These are phyloP conservation scores for Tilletia caries DNA, from an alignment of 1,284 basidiomycete species.

Conservation along the genomic window DNA sequence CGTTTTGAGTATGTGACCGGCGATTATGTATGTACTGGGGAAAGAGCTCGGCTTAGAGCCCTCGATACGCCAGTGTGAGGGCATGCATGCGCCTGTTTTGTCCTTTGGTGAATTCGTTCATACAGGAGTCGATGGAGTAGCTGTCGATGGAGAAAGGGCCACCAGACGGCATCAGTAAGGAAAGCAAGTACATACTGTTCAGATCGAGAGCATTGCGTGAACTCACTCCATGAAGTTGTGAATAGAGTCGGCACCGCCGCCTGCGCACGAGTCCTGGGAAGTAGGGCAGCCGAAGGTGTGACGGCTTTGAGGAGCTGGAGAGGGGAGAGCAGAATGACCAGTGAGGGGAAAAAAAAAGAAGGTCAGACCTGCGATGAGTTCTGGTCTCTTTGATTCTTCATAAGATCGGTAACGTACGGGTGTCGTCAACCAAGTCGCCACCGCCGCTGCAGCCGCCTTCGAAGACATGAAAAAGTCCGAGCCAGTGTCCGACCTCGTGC, in stretches of 20 bases:
- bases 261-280: conserved; percentile 27
- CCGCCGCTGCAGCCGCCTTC: conserved; percentile 61
- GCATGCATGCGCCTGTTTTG: conserved; percentile 34
- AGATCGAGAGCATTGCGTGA: neutral
- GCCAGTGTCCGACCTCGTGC: conserved; percentile 58
- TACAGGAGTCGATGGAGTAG: conserved; percentile 33
- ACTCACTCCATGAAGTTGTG: conserved; percentile 43
- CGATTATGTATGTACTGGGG: too few relatives aligned
- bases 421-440: conserved; percentile 61
- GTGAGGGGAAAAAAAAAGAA: too few relatives aligned
- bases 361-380: too few relatives aligned
- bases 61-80: conserved; percentile 24
- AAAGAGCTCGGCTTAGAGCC: conserved; percentile 17
- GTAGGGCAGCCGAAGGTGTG: conserved; percentile 31
- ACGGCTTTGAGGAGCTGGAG: conserved; percentile 44
- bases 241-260: conserved; percentile 29
- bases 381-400: too few relatives aligned
- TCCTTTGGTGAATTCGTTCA: conserved; percentile 33
- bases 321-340: too few relatives aligned
- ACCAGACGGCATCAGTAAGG: neutral
- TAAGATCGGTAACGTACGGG: too few relatives aligned
- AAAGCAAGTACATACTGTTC: too few relatives aligned
- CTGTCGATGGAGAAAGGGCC: conserved; percentile 4
- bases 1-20: too few relatives aligned
- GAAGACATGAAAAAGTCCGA: conserved; percentile 65